Evolutionary conservation across 495 filamentous ascomycete genomes (phyloP).

Genomic region (Lophiostoma macrostomum): DNA sequence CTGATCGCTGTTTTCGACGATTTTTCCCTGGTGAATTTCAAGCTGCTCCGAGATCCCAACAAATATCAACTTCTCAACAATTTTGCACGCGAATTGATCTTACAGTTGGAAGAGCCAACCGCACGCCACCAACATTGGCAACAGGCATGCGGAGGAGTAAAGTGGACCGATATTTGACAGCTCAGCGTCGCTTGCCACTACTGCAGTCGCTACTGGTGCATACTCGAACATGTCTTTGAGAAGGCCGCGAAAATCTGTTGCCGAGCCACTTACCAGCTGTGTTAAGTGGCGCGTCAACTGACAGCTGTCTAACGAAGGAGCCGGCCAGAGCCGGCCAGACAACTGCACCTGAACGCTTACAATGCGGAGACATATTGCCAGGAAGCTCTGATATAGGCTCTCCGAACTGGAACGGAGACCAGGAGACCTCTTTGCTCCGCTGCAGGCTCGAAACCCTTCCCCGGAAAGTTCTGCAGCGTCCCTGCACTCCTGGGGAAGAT

Average conservation of each 20-base stretch:
- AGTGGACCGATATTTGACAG: conserved; percentile 11
- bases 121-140: conserved; percentile 24
- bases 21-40: too few relatives aligned
- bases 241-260: not conserved
- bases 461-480: conserved; percentile 15
- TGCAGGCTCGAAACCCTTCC: conserved; percentile 14
- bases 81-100: too few relatives aligned
- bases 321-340: not conserved
- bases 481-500: conserved; percentile 12
- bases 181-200: conserved; percentile 5
- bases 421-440: conserved; percentile 9
- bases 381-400: conserved; percentile 7
- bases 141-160: not conserved
- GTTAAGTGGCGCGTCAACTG: conserved; percentile 15
- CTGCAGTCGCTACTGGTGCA: conserved; percentile 6
- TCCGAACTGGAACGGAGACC: conserved; percentile 22
- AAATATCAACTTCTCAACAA: too few relatives aligned
- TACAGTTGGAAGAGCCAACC: too few relatives aligned
- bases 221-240: conserved; percentile 3
- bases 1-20: too few relatives aligned
- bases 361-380: conserved; percentile 24
- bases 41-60: too few relatives aligned
- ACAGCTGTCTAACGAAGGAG: conserved; percentile 21
- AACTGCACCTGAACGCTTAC: conserved; percentile 16
- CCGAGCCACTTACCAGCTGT: conserved; percentile 1